Evolutionary conservation across 371 early-diverging fungal genomes (phyloP), one percentile per base, ranked within the genome.

Genomic region (Mortierella sp.): DNA sequence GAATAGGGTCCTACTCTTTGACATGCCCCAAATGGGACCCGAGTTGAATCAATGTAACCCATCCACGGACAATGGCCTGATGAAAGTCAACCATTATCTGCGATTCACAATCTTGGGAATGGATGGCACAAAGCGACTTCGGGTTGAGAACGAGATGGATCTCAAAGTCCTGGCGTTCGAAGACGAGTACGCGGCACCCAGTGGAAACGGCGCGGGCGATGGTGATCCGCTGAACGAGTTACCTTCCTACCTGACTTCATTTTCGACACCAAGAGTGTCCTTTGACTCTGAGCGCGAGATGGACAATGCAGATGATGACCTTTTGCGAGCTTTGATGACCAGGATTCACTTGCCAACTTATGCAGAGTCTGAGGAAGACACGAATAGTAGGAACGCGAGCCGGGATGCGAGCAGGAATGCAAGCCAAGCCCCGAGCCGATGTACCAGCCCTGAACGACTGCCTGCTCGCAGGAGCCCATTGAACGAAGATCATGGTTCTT

Each of bases 1-100:
- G 76, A 68, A 74, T 62, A 74, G 68, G 61, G 69, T 74, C 45
- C 58, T 74, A 24, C 56, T 74, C 45, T 74, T 68, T 21, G 76
- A 74, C 34, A 74, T 74, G 76, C 76, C 76, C 6, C 50, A 42
- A 10, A 69, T 76, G 63, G 73, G 73, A 18, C 8, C 51, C 12
- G 76, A 65, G 41, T 27, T 59, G 7, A 27, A 58, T 26, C 66
- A 76, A 23, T 76, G 76, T 55, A 76, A 76, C 38, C 76, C 76
- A 1, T 69, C 62, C 0, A 58, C 63, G 16, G 66, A 73, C 61
- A 76, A 65, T 54, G 76, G 66, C 12, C 43, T 76, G 18, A 68
- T 74, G 58, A 76, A 76, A 54, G 66, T 76, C 41, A 59, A 30
- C 2, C 76, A 74, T 53, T 13, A 61, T 19, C 26, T 74, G n/a